phyloP scores from a whole-genome alignment of 352 stramenopile species.

The Phytophthora cryptogea region DNA sequence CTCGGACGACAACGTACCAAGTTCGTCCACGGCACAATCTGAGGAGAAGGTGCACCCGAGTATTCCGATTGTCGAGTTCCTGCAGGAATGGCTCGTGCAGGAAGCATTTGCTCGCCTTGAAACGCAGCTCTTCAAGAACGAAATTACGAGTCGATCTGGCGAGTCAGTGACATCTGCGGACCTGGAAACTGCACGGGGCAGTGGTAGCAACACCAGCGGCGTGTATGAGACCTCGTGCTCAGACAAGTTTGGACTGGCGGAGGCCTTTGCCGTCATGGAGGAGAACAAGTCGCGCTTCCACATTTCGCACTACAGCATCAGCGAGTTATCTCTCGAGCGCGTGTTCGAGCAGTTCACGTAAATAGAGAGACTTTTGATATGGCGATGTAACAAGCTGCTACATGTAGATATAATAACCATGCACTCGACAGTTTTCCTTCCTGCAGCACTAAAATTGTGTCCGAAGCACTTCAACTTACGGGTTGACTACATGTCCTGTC shows the following conservation, averaged over 20 bases:
- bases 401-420: not conserved
- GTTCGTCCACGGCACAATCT: not conserved
- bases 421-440: not conserved
- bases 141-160: slow-evolving; percentile 48
- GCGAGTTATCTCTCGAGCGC: slow-evolving; percentile 91
- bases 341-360: slow-evolving; percentile 94
- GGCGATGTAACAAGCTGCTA: not conserved
- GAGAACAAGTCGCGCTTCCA: slow-evolving; percentile 63
- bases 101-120: slow-evolving; percentile 71
- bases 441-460: no score
- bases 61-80: slow-evolving; percentile 63
- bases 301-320: slow-evolving; percentile 91
- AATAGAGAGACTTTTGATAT: not conserved
- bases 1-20: slow-evolving; percentile 26
- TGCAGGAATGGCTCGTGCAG: slow-evolving; percentile 78
- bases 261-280: slow-evolving; percentile 86
- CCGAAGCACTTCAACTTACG: not conserved
- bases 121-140: slow-evolving; percentile 48
- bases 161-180: slow-evolving; percentile 53
- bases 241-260: slow-evolving; percentile 64
- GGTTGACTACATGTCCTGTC: not conserved
- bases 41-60: not conserved
- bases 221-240: slow-evolving; percentile 78
- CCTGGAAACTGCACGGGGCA: slow-evolving; percentile 52
- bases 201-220: slow-evolving; percentile 55